phyloP scores from a whole-genome alignment of 2,329 filamentous ascomycete species.

The Curvularia verruculosa region DNA sequence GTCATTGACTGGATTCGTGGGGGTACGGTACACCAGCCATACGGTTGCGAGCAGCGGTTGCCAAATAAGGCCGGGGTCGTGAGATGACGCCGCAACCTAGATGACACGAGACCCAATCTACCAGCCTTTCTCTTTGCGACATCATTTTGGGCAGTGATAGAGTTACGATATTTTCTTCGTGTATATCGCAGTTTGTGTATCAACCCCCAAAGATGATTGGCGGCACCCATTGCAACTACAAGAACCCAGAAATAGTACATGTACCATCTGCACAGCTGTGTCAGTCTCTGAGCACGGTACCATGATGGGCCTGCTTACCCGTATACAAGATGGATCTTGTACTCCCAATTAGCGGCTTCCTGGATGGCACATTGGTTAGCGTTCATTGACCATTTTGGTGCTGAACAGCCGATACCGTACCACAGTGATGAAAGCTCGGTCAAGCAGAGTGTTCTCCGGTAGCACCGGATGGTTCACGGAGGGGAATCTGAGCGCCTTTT shows the following conservation, averaged over 20 bases:
- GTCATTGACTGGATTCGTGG: constrained; percentile 56
- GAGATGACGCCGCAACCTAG: constrained; percentile 43
- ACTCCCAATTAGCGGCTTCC: constrained; percentile 37
- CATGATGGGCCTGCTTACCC: constrained; percentile 24
- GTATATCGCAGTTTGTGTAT: constrained; percentile 17
- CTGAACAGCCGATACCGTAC: constrained; percentile 20
- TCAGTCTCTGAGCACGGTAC: neutral
- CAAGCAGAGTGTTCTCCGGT: constrained; percentile 30
- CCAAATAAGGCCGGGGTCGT: constrained; percentile 54
- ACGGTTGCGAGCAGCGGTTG: constrained; percentile 49
- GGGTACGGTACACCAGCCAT: constrained; percentile 56
- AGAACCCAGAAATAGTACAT: constrained; percentile 45
- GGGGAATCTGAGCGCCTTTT: constrained; percentile 29
- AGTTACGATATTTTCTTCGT: neutral
- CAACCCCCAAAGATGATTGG: constrained; percentile 28
- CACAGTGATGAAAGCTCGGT: constrained; percentile 38
- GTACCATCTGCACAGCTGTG: constrained; percentile 23
- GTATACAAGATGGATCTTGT: constrained; percentile 39
- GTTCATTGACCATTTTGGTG: neutral
- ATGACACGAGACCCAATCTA: constrained; percentile 6
- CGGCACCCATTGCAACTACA: constrained; percentile 34
- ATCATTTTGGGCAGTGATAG: neutral
- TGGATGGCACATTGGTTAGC: constrained; percentile 11
- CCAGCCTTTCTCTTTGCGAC: neutral
- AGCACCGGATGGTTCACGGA: constrained; percentile 26